Evolutionary conservation across 768 basidiomycete genomes (phyloP).

Genomic region (Hortiboletus campestris): DNA sequence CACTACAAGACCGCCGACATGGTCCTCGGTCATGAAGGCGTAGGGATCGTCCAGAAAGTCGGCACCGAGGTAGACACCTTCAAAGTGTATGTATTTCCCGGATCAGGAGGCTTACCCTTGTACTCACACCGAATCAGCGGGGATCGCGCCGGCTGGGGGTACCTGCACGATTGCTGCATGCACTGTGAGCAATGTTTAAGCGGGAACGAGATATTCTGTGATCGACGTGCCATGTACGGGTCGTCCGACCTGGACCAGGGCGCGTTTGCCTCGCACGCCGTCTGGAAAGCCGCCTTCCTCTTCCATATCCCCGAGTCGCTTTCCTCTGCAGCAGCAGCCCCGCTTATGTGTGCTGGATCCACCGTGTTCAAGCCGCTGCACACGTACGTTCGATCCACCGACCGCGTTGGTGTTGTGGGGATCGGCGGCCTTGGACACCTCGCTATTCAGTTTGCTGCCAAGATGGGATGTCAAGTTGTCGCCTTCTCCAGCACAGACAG

Average conservation of each 20-base stretch:
- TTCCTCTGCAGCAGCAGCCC: constrained; percentile 31
- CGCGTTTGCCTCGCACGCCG: constrained; percentile 35
- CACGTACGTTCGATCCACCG: constrained; percentile 26
- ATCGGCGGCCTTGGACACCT: constrained; percentile 40
- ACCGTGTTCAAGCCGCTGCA: constrained; percentile 33
- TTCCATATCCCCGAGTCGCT: constrained; percentile 35
- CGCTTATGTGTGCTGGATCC: constrained; percentile 38
- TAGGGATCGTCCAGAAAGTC: constrained; percentile 34
- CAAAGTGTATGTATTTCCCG: constrained; percentile 29
- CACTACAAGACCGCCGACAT: constrained; percentile 33
- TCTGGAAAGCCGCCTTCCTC: constrained; percentile 35
- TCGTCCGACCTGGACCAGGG: constrained; percentile 30
- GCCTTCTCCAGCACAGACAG: constrained; percentile 34
- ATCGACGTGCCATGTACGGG: constrained; percentile 26
- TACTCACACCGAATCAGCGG: constrained; percentile 22
- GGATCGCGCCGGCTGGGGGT: constrained; percentile 39
- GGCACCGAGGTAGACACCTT: constrained; percentile 32
- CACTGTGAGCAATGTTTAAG: constrained; percentile 34
- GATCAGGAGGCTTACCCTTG: background rate
- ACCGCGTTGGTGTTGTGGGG: constrained; percentile 35
- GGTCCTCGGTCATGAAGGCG: constrained; percentile 42
- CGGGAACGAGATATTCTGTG: constrained; percentile 32
- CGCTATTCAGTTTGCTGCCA: constrained; percentile 38
- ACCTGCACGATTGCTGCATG: constrained; percentile 32
- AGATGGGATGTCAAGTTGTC: constrained; percentile 39